Conservation (phyloP, 164 flowering plant genomes). For the Berberis thunbergii region DNA sequence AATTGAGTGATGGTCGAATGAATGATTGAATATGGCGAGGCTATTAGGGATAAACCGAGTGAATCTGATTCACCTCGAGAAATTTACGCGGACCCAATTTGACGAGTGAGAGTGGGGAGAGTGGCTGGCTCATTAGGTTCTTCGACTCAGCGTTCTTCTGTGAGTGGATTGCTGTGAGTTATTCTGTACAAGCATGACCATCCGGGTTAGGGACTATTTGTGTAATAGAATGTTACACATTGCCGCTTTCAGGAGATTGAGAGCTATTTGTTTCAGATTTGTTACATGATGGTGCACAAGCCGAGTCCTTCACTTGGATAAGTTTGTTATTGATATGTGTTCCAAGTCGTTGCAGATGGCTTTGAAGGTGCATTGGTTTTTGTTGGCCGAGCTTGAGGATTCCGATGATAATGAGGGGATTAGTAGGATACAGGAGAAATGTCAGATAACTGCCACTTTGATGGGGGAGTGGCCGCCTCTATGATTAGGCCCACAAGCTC, state of each 20-base stretch:
- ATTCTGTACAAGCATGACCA: constrained; percentile 95
- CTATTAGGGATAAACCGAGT: constrained; percentile 58
- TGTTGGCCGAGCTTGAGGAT: constrained; percentile 94
- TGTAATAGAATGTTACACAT: constrained; percentile 96
- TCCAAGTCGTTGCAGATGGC: constrained; percentile 81
- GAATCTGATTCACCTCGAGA: constrained; percentile 65
- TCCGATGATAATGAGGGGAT: constrained; percentile 93
- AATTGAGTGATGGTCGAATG: constrained; percentile 24
- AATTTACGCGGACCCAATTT: constrained; percentile 44
- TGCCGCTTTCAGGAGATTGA: constrained; percentile 88
- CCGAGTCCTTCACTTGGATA: constrained; percentile 97
- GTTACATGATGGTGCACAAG: constrained; percentile 90
- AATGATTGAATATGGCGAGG: constrained; percentile 39
- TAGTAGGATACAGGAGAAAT: constrained; percentile 93
- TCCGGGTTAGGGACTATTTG: constrained; percentile 83
- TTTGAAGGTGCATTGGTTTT: constrained; percentile 89
- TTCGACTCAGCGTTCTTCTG: constrained; percentile 96
- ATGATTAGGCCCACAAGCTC: constrained; percentile 43
- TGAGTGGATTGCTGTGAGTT: constrained; percentile 99
- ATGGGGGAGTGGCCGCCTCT: constrained; percentile 94
- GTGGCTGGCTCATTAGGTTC: constrained; percentile 95
- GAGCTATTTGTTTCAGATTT: constrained; percentile 87
- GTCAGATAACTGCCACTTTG: constrained; percentile 90
- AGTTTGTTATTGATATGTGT: constrained; percentile 92
- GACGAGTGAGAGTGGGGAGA: constrained; percentile 60